Conservation (phyloP, 2,329 filamentous ascomycete species). For the Colletotrichum sp. region DNA sequence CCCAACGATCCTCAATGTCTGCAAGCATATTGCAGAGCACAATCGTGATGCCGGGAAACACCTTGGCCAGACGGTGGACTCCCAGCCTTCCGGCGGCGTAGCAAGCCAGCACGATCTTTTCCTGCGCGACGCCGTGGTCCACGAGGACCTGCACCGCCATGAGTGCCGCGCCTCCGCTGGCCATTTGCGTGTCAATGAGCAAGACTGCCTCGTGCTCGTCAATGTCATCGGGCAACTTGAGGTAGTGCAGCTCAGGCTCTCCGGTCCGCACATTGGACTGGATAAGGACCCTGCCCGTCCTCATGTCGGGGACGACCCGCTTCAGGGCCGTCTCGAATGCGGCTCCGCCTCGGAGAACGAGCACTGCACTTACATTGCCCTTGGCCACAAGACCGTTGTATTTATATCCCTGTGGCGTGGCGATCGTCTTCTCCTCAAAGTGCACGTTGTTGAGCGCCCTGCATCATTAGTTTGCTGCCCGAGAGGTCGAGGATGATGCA, state of each 20-base stretch:
- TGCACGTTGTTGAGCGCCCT: slow-evolving; percentile 79
- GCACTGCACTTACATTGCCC: slow-evolving; percentile 83
- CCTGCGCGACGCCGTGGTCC: slow-evolving; percentile 87
- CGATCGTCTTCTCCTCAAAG: slow-evolving; percentile 68
- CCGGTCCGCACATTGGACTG: slow-evolving; percentile 85
- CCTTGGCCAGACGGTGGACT: slow-evolving; percentile 82
- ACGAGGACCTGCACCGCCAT: slow-evolving; percentile 98
- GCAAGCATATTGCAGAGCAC: slow-evolving; percentile 84
- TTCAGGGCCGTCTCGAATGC: slow-evolving; percentile 88
- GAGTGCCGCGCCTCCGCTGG: slow-evolving; percentile 80
- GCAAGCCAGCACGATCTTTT: slow-evolving; percentile 89
- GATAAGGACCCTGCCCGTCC: slow-evolving; percentile 86
- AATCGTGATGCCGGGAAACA: slow-evolving; percentile 86
- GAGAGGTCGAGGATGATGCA: slow-evolving; percentile 1
- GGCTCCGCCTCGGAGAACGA: slow-evolving; percentile 87
- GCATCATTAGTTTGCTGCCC: slow-evolving; percentile 1
- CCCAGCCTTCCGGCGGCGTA: slow-evolving; percentile 88
- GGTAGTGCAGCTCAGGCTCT: slow-evolving; percentile 92
- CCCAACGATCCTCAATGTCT: slow-evolving; percentile 86
- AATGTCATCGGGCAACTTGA: slow-evolving; percentile 79
- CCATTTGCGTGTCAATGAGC: slow-evolving; percentile 93
- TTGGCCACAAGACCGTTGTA: slow-evolving; percentile 76
- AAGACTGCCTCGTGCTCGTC: slow-evolving; percentile 79
- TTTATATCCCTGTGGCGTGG: slow-evolving; percentile 71
- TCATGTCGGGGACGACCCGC: slow-evolving; percentile 90